Evolutionary conservation across 1,284 basidiomycete genomes (phyloP), one percentile per base, ranked within the genome.

Genomic region (Leccinum subspadiceum): DNA sequence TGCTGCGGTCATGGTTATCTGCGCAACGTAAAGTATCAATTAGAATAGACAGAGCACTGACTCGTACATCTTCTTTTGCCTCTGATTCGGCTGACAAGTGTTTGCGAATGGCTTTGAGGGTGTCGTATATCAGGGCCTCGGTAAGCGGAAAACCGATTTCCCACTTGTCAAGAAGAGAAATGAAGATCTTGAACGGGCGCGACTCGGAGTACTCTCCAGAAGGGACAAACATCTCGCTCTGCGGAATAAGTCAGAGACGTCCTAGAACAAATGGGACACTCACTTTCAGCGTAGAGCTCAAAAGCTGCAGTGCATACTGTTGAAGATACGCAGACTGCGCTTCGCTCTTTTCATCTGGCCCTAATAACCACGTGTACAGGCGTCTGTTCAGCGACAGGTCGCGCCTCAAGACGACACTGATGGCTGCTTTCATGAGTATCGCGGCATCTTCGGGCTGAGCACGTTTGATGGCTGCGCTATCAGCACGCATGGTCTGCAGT

Each of bases 161-260:
- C 92, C 94, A 98, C 73, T 97, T 97, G 75, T 99, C 97, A 63
- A 98, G 78, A 15, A 99, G 75, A 1, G 95, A 96, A 29, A 98
- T 87, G 73, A 98, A 96, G 52, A 98, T 92, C 74, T 96, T 96
- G 82, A 94, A 98, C 0, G 97, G 94, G 15, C 91, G 84, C 1
- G 90, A 86, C 62, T 91, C 89, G 0, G 87, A 80, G 61, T 89
- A 86, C 61, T 94, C 89, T 52, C 81, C 78, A 0, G 85, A 85
- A 0, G 85, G 84, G 26, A 81, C 75, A 63, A 84, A 79, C 90
- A 94, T 93, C 63, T 94, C 91, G 37, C 81, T 80, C 86, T 90
- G 31, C 48, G 39, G 54, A 35, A 44, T 48, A 39, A 60, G 52
- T 61, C 37, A 59, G 46, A 59, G 24, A 4, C 52, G 53, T 46